A percentile compares a stretch with the other conserved stretches of the same genome.
These are phyloP conservation scores for Dissophora globulifera DNA, from an alignment of 192 early-diverging fungal genomes.

Conservation along the genomic window DNA sequence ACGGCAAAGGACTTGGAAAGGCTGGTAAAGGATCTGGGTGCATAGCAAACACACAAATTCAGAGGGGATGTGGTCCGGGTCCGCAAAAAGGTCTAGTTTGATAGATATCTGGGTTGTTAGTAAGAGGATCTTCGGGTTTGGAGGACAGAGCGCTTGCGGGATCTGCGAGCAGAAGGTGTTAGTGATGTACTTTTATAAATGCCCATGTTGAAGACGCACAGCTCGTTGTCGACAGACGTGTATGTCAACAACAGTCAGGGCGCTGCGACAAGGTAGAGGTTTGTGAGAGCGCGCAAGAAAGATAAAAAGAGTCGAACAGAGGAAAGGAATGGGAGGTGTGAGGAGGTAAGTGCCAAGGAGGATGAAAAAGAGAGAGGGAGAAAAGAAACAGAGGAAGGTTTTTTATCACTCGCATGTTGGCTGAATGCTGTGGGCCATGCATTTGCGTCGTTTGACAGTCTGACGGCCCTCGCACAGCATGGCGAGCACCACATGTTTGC, in stretches of 20 bases:
- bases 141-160: too few species aligned
- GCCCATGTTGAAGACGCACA: neutral
- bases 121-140: too few species aligned
- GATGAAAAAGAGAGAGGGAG: neutral
- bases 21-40: constrained; percentile 13
- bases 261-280: neutral
- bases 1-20: constrained; percentile 20
- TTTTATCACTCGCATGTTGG: neutral
- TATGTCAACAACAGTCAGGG: too few species aligned
- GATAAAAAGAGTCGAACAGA: too few species aligned
- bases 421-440: neutral
- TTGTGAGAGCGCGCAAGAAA: neutral
- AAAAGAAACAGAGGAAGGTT: too few species aligned
- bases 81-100: constrained; percentile 9
- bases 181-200: constrained; percentile 33
- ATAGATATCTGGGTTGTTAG: too few species aligned
- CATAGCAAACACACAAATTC: constrained; percentile 20
- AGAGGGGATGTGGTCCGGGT: constrained; percentile 7
- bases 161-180: neutral
- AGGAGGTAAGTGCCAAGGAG: too few species aligned
- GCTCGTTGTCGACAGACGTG: too few species aligned
- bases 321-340: neutral
- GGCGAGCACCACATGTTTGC: too few species aligned
- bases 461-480: too few species aligned
- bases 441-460: too few species aligned